Evolutionary conservation across 768 basidiomycete genomes (phyloP).

Genomic region (Rhizopogon vinicolor): DNA sequence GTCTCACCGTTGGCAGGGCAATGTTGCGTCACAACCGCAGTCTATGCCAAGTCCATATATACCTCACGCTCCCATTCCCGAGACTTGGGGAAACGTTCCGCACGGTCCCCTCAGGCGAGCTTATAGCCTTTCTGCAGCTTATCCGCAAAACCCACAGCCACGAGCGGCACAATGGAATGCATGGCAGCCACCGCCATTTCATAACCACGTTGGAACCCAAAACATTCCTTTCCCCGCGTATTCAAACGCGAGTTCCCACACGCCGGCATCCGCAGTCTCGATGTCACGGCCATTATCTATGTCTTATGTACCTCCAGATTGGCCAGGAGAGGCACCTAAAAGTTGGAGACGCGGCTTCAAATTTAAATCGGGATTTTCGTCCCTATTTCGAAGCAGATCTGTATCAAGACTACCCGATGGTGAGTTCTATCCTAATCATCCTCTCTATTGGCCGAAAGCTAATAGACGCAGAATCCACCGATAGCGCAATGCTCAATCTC

Average conservation of each 20-base stretch:
- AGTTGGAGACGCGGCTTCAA: conserved; percentile 28
- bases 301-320: conserved; percentile 4
- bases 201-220: conserved; percentile 14
- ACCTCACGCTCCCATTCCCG: conserved; percentile 14
- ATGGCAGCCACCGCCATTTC: conserved; percentile 15
- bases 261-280: conserved; percentile 7
- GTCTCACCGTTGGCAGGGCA: conserved; percentile 1
- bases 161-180: conserved; percentile 3
- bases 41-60: conserved; percentile 26
- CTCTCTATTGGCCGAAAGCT: not conserved
- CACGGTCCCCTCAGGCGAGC: conserved; percentile 2
- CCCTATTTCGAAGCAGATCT: conserved; percentile 22
- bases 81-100: conserved; percentile 10
- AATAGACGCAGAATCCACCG: conserved; percentile 11
- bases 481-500: conserved; percentile 22
- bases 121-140: not conserved
- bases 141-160: conserved; percentile 9
- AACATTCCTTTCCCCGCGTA: conserved; percentile 10
- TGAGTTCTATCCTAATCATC: conserved; percentile 7
- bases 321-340: conserved; percentile 19
- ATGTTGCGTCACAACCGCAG: conserved; percentile 9
- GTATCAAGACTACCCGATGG: conserved; percentile 9
- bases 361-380: conserved; percentile 26
- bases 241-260: conserved; percentile 14
- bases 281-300: not conserved